A percentile compares a stretch with the other conserved stretches of the same genome.
phyloP scores from a whole-genome alignment of 1,139 yeast genomes.

The Suhomyces chickasaworum region DNA sequence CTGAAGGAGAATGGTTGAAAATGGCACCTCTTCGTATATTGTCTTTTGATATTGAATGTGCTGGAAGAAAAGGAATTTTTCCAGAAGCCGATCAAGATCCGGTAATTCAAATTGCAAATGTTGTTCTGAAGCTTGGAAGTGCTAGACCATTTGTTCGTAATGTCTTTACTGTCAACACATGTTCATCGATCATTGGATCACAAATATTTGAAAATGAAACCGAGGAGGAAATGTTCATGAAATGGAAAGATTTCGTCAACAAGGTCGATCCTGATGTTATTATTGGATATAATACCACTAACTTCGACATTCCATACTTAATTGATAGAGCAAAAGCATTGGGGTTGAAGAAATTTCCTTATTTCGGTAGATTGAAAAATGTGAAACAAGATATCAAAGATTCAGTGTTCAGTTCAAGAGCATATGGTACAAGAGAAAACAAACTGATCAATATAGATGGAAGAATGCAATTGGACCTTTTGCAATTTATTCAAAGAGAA shows the following conservation, averaged over 20 bases:
- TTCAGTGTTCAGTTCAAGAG: slow-evolving; percentile 86
- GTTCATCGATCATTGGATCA: slow-evolving; percentile 92
- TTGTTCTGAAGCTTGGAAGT: slow-evolving; percentile 82
- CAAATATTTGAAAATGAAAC: slow-evolving; percentile 75
- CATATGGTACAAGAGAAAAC: slow-evolving; percentile 94
- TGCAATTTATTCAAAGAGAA: slow-evolving; percentile 93
- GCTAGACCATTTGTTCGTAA: slow-evolving; percentile 84
- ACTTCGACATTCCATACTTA: slow-evolving; percentile 93
- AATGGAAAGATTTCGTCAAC: slow-evolving; percentile 83
- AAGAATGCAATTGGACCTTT: slow-evolving; percentile 88
- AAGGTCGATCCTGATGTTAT: slow-evolving; percentile 93
- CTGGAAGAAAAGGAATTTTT: slow-evolving; percentile 94
- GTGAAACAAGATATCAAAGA: slow-evolving; percentile 79
- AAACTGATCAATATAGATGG: slow-evolving; percentile 94
- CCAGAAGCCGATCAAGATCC: slow-evolving; percentile 95
- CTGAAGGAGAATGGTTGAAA: slow-evolving; percentile 93
- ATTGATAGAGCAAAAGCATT: slow-evolving; percentile 84
- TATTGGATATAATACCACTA: slow-evolving; percentile 92
- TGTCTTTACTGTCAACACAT: slow-evolving; percentile 89
- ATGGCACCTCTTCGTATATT: slow-evolving; percentile 92
- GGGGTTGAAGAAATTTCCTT: slow-evolving; percentile 71
- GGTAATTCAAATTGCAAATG: slow-evolving; percentile 96
- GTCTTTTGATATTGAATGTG: slow-evolving; percentile 97
- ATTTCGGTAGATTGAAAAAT: slow-evolving; percentile 72
- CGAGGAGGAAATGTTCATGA: slow-evolving; percentile 80